Percentiles rank a stretch among this genome's conserved stretches.
Evolutionary conservation across 1,284 basidiomycete genomes (phyloP).

Genomic region (Pseudozyma flocculosa): DNA sequence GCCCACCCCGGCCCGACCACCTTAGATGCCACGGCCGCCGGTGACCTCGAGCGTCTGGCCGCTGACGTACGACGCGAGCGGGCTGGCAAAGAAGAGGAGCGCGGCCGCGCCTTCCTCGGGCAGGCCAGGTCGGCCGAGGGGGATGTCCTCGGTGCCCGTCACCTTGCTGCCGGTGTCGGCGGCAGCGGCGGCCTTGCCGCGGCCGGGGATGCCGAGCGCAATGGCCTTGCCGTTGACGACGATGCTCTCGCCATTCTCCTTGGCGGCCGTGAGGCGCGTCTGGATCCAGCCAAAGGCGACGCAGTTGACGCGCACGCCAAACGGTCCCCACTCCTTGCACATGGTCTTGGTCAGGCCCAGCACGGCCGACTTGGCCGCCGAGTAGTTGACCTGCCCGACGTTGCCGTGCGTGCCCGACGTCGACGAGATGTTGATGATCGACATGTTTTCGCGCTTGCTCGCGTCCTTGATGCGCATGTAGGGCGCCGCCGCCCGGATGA

Average conservation of each 20-base stretch:
- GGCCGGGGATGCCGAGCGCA: slow-evolving; percentile 66
- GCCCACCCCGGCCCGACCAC: no score
- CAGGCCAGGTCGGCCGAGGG: slow-evolving; percentile 72
- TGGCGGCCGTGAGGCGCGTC: slow-evolving; percentile 69
- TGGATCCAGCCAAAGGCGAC: slow-evolving; percentile 75
- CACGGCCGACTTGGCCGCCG: slow-evolving; percentile 45
- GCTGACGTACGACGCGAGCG: slow-evolving; percentile 74
- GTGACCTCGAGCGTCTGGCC: slow-evolving; percentile 70
- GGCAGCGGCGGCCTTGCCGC: slow-evolving; percentile 23
- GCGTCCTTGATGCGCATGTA: slow-evolving; percentile 76
- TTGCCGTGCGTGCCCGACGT: slow-evolving; percentile 49
- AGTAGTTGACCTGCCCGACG: slow-evolving; percentile 79
- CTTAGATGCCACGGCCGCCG: slow-evolving; percentile 45
- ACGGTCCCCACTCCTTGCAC: slow-evolving; percentile 82
- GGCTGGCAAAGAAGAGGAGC: slow-evolving; percentile 63
- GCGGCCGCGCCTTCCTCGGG: slow-evolving; percentile 74
- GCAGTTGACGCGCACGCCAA: slow-evolving; percentile 72
- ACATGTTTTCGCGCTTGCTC: slow-evolving; percentile 66
- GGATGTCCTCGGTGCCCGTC: slow-evolving; percentile 65
- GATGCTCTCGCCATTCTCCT: slow-evolving; percentile 74
- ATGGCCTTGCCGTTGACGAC: slow-evolving; percentile 81
- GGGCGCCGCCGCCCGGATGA: slow-evolving; percentile 78
- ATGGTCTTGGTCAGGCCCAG: slow-evolving; percentile 77
- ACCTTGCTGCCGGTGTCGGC: slow-evolving; percentile 69
- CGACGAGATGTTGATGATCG: slow-evolving; percentile 42